Base-by-base conservation (phyloP, 2,329 filamentous ascomycete species). In the Xylaria sp. region DNA sequence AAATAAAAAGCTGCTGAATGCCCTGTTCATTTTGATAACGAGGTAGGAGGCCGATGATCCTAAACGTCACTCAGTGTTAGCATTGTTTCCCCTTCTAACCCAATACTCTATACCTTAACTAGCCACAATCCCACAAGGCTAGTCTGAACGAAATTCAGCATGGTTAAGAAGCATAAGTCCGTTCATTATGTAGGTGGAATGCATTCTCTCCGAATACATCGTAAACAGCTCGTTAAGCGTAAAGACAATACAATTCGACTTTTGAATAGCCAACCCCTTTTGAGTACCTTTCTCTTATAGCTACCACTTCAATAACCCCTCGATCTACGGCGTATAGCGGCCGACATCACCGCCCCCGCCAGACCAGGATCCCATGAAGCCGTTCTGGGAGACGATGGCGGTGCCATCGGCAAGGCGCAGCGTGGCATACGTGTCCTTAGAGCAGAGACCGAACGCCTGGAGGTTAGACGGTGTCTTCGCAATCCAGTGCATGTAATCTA, bases 391-490 rank as follows among this genome's bases (percentile, higher is more conserved):
- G 12, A 70, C 64, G 41, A 82, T 77, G 3, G 73, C 72, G 0
- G 78, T 79, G 34, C 80, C 81, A 41, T 82, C 75, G 6, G 75
- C 81, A n/a, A 83, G 73, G 10, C 75, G 78, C 48, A 84, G 71
- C 1, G 77, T 76, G 1, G 77, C 76, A 37, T 72, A 74, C 0
- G 81, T 78, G 58, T 81, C 80, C 74, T 82, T 83, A 39, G 80
- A 80, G 72, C 82, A 83, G 54, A 84, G 63, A 4, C 82, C 82
- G 69, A 82, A 84, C 0, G 78, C 79, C 67, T 84, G 78, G 48
- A 84, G 72, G 65, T 82, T 82, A 5, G 69, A 63, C 2, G 82
- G 81, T 1, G 78, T 80, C 67, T 79, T 59, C 3, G 76, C 65
- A 65, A 84, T 81, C 76, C 80, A 82, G 71, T 84, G 81, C 78